Base-by-base conservation (phyloP, 805 yeast species). In the Cyberlindnera suaveolens region DNA sequence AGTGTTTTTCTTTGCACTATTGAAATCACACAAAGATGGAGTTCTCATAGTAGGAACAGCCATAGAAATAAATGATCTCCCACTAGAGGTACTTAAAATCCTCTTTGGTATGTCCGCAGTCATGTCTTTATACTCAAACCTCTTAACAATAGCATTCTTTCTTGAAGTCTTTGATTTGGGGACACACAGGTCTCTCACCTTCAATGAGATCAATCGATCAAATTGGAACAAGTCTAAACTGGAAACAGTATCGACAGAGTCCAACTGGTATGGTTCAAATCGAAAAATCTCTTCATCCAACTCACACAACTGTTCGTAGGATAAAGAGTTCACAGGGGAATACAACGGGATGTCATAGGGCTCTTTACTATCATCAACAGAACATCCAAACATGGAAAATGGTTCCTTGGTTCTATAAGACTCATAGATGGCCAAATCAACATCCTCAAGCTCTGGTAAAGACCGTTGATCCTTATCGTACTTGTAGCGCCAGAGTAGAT, bases 261-360 rank as follows among this genome's bases (percentile, higher is more conserved):
- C 38, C 29, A 30, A 26, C 27, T 37, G 34, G 33, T 39, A n/a
- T 20, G 14, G 38, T 23, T 19, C 26, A 1, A 23, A 3, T 13
- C 41, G 41, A 31, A 42, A 39, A 2, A 42, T 36, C 4, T 45
- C 43, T 9, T 27, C 15, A 18, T 42, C 40, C 37, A 45, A 19
- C 15, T 35, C 40, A 18, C 36, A 39, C 14, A 42, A 19, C 3
- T 33, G 31, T 13, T 45, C 43, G 26, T 36, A 37, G 29, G 42
- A 39, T 27, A 42, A 37, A 10, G 34, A 33, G 36, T 45, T 39
- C 32, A 42, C 13, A 6, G 45, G 45, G 2, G 45, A 39, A 26
- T 29, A 36, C 23, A 17, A 17, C 5, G 35, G 35, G 7, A 33
- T 17, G 7, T 33, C 23, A 33, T 15, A n/a, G 18, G 17, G 19